Evolutionary conservation across 2,329 filamentous ascomycete species (phyloP).

Genomic region (Ophiosphaerella narmari): DNA sequence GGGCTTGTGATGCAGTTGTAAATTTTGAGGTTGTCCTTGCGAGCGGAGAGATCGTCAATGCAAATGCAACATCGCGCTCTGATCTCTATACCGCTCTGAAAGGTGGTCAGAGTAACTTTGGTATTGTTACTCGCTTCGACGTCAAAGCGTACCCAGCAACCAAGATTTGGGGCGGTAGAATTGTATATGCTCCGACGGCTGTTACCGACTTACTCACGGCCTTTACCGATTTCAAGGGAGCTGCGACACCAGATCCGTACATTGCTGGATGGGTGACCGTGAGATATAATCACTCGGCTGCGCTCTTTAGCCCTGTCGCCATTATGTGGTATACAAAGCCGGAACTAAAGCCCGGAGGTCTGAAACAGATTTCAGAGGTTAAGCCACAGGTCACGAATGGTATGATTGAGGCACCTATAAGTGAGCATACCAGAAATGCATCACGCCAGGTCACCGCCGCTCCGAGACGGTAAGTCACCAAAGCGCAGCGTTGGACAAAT

Average conservation of each 20-base stretch:
- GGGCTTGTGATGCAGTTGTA: constrained; percentile 24
- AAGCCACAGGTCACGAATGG: constrained; percentile 21
- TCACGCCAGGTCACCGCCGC: constrained; percentile 17
- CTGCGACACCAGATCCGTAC: constrained; percentile 23
- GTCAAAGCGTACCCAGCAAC: constrained; percentile 30
- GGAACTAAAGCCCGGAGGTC: constrained; percentile 16
- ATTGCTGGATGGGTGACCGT: constrained; percentile 31
- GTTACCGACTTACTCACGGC: constrained; percentile 17
- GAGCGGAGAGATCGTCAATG: constrained; percentile 40
- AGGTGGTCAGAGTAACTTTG: constrained; percentile 52
- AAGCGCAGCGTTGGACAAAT: no score
- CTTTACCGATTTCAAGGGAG: constrained; percentile 25
- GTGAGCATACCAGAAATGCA: constrained; percentile 27
- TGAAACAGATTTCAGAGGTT: constrained; percentile 18
- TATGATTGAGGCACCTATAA: constrained; percentile 18
- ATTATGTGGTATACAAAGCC: constrained; percentile 33
- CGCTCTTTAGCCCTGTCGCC: constrained; percentile 17
- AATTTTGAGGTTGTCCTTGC: constrained; percentile 45
- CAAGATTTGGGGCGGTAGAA: constrained; percentile 23
- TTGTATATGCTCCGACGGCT: constrained; percentile 17
- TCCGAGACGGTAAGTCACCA: constrained; percentile 10
- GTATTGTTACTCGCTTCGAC: constrained; percentile 50
- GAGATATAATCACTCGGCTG: constrained; percentile 24
- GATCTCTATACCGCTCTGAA: constrained; percentile 51
- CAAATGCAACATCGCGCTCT: constrained; percentile 36